Percentiles rank a stretch among this genome's conserved stretches.
Conservation (phyloP, 1,139 yeast genomes). For the Entelexis sorbosivorans region DNA sequence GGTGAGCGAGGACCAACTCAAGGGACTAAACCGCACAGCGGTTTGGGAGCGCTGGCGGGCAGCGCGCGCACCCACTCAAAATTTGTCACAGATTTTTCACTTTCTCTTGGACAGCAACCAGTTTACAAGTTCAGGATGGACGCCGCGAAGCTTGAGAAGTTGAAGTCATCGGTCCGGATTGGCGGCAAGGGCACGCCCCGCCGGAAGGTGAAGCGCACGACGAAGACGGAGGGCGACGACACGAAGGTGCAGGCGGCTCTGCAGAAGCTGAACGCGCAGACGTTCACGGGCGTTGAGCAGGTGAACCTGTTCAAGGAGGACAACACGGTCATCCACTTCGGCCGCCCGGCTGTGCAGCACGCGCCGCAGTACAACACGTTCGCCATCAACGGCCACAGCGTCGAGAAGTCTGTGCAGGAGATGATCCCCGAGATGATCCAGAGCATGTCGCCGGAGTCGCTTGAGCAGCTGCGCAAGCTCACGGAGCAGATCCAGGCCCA, state of each 20-base stretch:
- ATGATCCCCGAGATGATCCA: conserved; percentile 91
- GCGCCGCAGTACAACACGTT: conserved; percentile 85
- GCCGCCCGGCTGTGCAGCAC: conserved; percentile 80
- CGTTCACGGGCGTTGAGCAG: conserved; percentile 83
- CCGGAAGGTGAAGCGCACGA: conserved; percentile 73
- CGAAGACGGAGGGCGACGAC: conserved; percentile 63
- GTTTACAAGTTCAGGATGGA: conserved; percentile 25
- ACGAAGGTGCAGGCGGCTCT: conserved; percentile 82
- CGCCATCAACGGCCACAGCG: conserved; percentile 92
- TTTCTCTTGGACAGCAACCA: conserved; percentile 3
- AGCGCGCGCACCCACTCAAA: conserved; percentile 8
- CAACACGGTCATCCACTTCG: conserved; percentile 91
- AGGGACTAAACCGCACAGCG: background rate
- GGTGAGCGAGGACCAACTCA: too few relatives aligned
- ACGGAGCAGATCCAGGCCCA: conserved; percentile 72
- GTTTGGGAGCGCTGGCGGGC: background rate
- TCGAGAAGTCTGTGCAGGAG: conserved; percentile 85
- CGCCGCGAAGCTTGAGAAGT: conserved; percentile 34
- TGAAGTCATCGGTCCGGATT: conserved; percentile 35
- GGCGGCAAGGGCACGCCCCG: conserved; percentile 42
- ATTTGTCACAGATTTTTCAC: conserved; percentile 20
- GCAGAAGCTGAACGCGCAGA: conserved; percentile 81
- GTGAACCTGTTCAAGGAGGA: conserved; percentile 97
- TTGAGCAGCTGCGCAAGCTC: conserved; percentile 77
- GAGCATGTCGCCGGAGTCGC: conserved; percentile 93